Percentiles rank a stretch among this genome's conserved stretches.
phyloP scores from a whole-genome alignment of 1,284 basidiomycete genomes.

The Agaricales sp. region DNA sequence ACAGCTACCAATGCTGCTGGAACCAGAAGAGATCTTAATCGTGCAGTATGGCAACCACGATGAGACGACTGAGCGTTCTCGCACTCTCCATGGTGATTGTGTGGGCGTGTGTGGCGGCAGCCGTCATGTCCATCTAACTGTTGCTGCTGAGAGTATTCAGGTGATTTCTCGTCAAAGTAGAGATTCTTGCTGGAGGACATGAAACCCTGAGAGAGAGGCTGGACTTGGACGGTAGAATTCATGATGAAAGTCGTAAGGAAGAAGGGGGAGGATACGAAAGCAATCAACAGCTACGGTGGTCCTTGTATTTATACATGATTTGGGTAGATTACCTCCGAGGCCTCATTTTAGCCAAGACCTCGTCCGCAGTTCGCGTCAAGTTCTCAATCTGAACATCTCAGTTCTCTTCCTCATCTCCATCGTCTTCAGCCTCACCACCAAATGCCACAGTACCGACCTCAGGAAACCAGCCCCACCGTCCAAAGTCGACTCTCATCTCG shows the following conservation, averaged over 20 bases:
- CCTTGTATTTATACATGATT: too few relatives aligned
- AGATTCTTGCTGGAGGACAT: neutral
- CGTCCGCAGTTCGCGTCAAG: too few relatives aligned
- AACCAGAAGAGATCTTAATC: conserved; percentile 23
- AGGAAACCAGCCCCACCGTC: conserved; percentile 54
- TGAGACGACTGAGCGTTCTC: conserved; percentile 10
- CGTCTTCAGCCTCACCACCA: neutral
- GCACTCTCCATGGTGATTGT: neutral
- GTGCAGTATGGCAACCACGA: conserved; percentile 25
- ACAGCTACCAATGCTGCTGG: conserved; percentile 22
- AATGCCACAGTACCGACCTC: conserved; percentile 18
- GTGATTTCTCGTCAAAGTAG: conserved; percentile 9
- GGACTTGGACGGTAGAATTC: neutral
- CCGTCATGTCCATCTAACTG: conserved; percentile 15
- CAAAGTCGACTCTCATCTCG: conserved; percentile 39
- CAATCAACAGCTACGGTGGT: too few relatives aligned
- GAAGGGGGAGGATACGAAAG: too few relatives aligned
- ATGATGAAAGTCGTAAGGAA: too few relatives aligned
- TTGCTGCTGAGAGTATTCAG: conserved; percentile 3
- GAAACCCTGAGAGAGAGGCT: neutral
- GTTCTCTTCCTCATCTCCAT: neutral
- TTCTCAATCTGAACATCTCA: too few relatives aligned
- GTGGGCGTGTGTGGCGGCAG: conserved; percentile 27
- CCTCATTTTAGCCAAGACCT: too few relatives aligned
- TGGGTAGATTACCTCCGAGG: too few relatives aligned